Percentiles rank a stretch among this genome's conserved stretches.
phyloP scores from a whole-genome alignment of 2,329 filamentous ascomycete species.

The Coniochaeta sp. region DNA sequence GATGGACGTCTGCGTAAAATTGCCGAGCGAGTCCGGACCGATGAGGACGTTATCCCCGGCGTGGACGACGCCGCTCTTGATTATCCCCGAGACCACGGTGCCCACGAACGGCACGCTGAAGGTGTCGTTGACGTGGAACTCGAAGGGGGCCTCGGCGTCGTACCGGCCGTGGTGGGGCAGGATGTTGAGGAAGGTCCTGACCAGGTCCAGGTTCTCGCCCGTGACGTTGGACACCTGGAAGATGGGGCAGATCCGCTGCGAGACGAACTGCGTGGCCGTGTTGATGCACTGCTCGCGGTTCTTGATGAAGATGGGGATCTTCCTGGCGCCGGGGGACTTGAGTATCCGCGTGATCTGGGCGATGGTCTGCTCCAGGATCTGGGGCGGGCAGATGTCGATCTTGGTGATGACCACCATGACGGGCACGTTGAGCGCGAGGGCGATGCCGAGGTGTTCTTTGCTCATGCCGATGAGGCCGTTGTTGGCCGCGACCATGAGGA shows the following conservation, averaged over 20 bases:
- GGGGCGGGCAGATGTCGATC: conserved; percentile 94
- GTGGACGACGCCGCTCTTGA: conserved; percentile 82
- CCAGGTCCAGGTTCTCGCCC: conserved; percentile 80
- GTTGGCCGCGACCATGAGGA: conserved; percentile 97
- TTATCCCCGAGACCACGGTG: conserved; percentile 90
- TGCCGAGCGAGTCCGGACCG: conserved; percentile 82
- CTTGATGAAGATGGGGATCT: conserved; percentile 95
- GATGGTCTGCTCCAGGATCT: conserved; percentile 90
- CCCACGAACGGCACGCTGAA: conserved; percentile 97
- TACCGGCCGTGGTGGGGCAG: conserved; percentile 92
- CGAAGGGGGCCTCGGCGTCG: conserved; percentile 78
- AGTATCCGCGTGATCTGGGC: conserved; percentile 87
- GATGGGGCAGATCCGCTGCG: conserved; percentile 88
- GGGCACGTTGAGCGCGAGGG: conserved; percentile 87
- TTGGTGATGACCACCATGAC: conserved; percentile 98
- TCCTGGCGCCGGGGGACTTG: conserved; percentile 85
- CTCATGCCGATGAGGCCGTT: conserved; percentile 97
- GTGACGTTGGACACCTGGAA: conserved; percentile 99
- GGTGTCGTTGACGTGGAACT: conserved; percentile 94
- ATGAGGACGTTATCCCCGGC: conserved; percentile 84
- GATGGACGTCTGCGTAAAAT: conserved; percentile 80
- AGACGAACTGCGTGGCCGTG: conserved; percentile 93
- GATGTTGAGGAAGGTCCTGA: conserved; percentile 90
- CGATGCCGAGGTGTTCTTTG: conserved; percentile 94
- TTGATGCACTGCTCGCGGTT: conserved; percentile 86